Base-by-base conservation (phyloP, 805 yeast genomes). In the Teunomyces atbi region DNA sequence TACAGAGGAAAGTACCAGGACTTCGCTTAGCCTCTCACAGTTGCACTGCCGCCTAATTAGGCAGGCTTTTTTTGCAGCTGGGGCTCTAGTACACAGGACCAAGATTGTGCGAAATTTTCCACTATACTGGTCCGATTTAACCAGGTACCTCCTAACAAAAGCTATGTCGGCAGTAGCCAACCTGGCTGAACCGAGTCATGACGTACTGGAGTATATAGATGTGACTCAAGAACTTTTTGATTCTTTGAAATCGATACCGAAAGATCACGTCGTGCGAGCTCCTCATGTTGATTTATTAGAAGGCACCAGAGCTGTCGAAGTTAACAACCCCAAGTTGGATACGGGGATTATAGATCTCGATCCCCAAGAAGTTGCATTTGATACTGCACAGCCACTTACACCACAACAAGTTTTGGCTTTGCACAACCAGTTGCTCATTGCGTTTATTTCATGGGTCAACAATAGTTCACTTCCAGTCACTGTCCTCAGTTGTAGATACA, bases 241-340 rank as follows among this genome's bases (percentile, higher is more conserved):
- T 3, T 66, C 78, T 15, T 57, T 77, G 33, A 46, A 57, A 10
- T 32, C 28, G 16, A 60, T 84, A 32, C 58, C 62, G 13, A 75
- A 77, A 32, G 84, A 83, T 27, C 71, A 76, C 41, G 81, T 92
- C 15, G 78, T 79, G 4, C 81, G 81, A 54, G 73, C 78, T 7
- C 76, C 80, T 0, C 66, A 66, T 21, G 89, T 89, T 65, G 79
- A 82, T 45, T 72, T 92, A 39, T 71, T 85, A 50, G 89, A 89
- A 55, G 95, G 97, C 0, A 87, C 97, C 1, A 83, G 91, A 53
- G 96, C 98, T 0, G 68, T 89, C 49, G 98, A 91, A 62, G 76
- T 84, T 11, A 74, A 82, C 46, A 89, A 89, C 59, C 70, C 74
- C 8, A 80, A 78, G 51, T 72, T 92, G 55, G 99, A 92, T 61